Evolutionary conservation across 192 early-diverging fungal species (phyloP).

Genomic region (Coemansia sp.): DNA sequence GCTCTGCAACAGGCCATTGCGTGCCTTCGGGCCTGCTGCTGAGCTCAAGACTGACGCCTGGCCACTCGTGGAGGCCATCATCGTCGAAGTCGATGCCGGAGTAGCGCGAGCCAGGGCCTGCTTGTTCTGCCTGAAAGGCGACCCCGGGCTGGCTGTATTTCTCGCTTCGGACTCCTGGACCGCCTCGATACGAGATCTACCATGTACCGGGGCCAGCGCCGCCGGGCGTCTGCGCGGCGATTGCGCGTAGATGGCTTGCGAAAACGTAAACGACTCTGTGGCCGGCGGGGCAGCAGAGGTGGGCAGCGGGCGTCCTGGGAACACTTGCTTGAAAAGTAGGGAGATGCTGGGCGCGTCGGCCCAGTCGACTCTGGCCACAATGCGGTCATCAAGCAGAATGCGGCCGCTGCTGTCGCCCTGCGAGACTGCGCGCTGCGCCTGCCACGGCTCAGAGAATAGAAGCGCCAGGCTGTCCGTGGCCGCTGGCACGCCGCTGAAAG

Average conservation of each 20-base stretch:
- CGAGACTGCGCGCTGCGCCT: conserved; percentile 42
- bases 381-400: conserved; percentile 27
- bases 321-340: conserved; percentile 30
- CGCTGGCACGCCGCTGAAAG: conserved; percentile 25
- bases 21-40: conserved; percentile 17
- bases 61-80: conserved; percentile 9
- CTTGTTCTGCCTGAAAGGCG: conserved; percentile 30
- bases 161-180: conserved; percentile 7
- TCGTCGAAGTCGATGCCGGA: background rate
- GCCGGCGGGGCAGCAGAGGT: conserved; percentile 19
- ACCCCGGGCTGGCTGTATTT: conserved; percentile 2
- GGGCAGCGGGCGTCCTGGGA: conserved; percentile 27
- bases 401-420: conserved; percentile 26
- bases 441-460: conserved; percentile 47
- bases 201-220: background rate
- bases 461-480: conserved; percentile 29
- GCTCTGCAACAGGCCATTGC: conserved; percentile 50
- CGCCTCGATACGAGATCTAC: conserved; percentile 7
- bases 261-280: conserved; percentile 12
- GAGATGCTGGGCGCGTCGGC: conserved; percentile 27
- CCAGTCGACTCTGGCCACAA: conserved; percentile 14
- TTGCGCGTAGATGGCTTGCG: conserved; percentile 39
- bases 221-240: conserved; percentile 28
- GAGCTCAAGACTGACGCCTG: conserved; percentile 15
- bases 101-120: background rate